phyloP scores from a whole-genome alignment of 306 rosid species.

The Hippophae gyantsensis region DNA sequence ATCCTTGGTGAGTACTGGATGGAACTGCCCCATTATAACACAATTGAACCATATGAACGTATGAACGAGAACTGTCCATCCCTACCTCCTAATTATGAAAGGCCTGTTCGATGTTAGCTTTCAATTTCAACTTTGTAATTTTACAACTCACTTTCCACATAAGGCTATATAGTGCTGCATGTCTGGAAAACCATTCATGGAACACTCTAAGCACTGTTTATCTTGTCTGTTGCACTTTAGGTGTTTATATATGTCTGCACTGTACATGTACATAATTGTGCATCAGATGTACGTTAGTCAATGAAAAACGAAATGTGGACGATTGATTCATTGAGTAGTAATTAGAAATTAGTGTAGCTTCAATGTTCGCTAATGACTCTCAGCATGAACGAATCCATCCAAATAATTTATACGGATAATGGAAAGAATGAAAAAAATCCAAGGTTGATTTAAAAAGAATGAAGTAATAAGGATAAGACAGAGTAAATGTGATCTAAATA shows the following conservation, averaged over 20 bases:
- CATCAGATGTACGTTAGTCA: no score
- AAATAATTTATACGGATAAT: no score
- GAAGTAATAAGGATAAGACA: background rate
- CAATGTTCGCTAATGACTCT: no score
- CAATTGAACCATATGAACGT: slow-evolving; percentile 65
- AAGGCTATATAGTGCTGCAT: background rate
- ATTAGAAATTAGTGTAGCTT: no score
- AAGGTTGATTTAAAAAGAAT: background rate
- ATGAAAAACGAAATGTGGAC: no score
- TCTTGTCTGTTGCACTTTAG: no score
- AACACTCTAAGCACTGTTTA: background rate
- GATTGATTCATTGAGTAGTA: no score
- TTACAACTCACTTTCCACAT: background rate
- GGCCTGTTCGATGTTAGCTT: slow-evolving; percentile 53
- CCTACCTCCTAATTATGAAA: slow-evolving; percentile 63
- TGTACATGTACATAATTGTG: no score
- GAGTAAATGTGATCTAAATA: background rate
- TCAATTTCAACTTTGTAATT: background rate
- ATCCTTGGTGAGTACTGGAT: slow-evolving; percentile 86
- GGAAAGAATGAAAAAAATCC: background rate
- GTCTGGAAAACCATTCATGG: background rate
- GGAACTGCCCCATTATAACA: slow-evolving; percentile 86
- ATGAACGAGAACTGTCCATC: slow-evolving; percentile 96
- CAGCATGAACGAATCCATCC: no score
- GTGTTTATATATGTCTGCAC: no score